Base-by-base conservation (phyloP, 805 yeast species). In the Candida piceae region DNA sequence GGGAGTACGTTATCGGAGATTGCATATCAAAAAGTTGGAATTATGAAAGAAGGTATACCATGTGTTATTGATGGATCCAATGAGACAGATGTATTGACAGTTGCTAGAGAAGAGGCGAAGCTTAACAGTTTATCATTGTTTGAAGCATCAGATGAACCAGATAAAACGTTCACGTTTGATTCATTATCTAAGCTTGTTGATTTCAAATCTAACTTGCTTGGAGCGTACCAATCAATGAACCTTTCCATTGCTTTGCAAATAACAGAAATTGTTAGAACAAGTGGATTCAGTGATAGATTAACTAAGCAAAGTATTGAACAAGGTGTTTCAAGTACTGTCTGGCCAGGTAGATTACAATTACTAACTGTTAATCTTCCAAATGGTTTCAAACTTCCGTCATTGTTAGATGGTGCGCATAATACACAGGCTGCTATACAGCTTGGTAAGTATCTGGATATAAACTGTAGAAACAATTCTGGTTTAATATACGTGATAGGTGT, bases 361-460 rank as follows among this genome's bases (percentile, higher is more conserved):
- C 20, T 75, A 11, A 41, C 58, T 4, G 48, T 68, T n/a, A 45
- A 52, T 7, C 47, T 54, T 11, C 34, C 35, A 1, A 48, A 55
- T 16, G 48, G 44, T 7, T 8, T n/a, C 6, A 25, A 16, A 34
- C 57, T 67, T 1, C 44, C 49, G 1, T 57, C 78, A 0, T 58
- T 93, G 4, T 52, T 93, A 2, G 97, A 90, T 61, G 97, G 97
- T 3, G 97, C 97, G 0, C 97, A 93, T 57, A 93, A 93, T 55
- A 78, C 76, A 5, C 77, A 80, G 41, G 95, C 97, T 0, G 93
- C 96, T 0, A 59, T 62, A n/a, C 86, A 83, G 50, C 63, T 93
- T 21, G 72, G 71, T 0, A 67, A 67, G 27, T 86, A 67, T 53
- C 58, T 88, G 2, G 57, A 66, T 5, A 26, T 40, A 1, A 29